Evolutionary conservation across 148 eudicot species (phyloP), one percentile per base, ranked within the genome.

Genomic region (Gaultheria prostrata): DNA sequence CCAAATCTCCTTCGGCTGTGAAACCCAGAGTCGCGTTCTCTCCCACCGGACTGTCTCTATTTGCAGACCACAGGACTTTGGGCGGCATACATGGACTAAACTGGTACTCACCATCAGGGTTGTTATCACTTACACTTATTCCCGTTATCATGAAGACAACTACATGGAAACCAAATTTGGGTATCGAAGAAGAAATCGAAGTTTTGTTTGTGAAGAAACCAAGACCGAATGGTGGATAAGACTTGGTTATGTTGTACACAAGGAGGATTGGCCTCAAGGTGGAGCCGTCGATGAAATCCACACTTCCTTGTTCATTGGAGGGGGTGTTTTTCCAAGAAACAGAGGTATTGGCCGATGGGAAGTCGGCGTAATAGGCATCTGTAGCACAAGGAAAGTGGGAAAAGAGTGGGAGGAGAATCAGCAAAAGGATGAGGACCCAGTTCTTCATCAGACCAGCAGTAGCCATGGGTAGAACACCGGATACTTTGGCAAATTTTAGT

Each of bases 1-100:
- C 83, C 71, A 89, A 81, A 79, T 63, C 70, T 63, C 70, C 70
- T 63, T 63, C 70, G 8, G 32, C 30, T 1, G 85, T 80, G 76
- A 89, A 85, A 77, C 82, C 48, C 30, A 86, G 46, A 17, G 79
- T 80, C 45, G 84, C 80, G 17, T 53, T 46, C 20, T 33, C 79
- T 33, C 33, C 56, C 43, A 86, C 85, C 5, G 85, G 87, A 14
- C 80, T 79, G 86, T 80, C 59, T 54, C 84, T 71, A 51, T 86
- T 88, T 7, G 87, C 90, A 80, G 48, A 80, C 89, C 89, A 89
- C 18, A 85, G 83, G 3, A 87, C 78, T 24, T 76, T 69, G 33
- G 86, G 86, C 11, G 78, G 54, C n/a, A 46, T 12, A 46, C 1
- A 2, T 2, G 12, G 12, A 18, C 1, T 17, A 7, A 32, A 30